phyloP scores from a whole-genome alignment of 208 protist species.

The Acanthamoeba triangularis region DNA sequence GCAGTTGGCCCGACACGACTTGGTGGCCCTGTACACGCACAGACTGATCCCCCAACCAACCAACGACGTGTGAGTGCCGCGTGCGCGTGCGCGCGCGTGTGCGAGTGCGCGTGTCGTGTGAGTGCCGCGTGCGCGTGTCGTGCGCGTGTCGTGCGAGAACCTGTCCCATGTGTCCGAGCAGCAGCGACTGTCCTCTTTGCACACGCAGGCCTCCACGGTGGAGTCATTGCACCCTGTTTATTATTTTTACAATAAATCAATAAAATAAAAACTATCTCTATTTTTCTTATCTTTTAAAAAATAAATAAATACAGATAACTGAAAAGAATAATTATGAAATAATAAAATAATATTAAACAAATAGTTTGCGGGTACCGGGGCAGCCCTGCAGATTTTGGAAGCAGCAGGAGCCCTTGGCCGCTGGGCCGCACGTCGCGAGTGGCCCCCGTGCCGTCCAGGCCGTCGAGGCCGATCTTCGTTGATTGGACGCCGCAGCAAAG shows the following conservation, averaged over 20 bases:
- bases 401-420: slow-evolving; percentile 29
- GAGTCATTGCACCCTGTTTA: not conserved
- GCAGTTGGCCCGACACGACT: not conserved
- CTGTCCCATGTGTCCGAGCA: slow-evolving; percentile 16
- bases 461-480: not conserved
- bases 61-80: not conserved
- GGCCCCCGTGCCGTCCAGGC: not conserved
- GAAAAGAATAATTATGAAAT: not conserved
- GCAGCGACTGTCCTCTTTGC: not conserved
- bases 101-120: not conserved
- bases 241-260: not conserved
- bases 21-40: not conserved
- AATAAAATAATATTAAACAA: not conserved
- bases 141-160: not conserved
- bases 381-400: not conserved
- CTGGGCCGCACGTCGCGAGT: not conserved
- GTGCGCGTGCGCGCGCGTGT: not conserved
- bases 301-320: not conserved
- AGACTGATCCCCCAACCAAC: not conserved
- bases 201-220: not conserved
- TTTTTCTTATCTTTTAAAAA: too few relatives aligned
- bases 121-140: not conserved
- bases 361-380: not conserved
- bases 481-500: not conserved
- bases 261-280: too few relatives aligned